phyloP scores from a whole-genome alignment of 345 rosid genomes.

The Gossypium anomalum region DNA sequence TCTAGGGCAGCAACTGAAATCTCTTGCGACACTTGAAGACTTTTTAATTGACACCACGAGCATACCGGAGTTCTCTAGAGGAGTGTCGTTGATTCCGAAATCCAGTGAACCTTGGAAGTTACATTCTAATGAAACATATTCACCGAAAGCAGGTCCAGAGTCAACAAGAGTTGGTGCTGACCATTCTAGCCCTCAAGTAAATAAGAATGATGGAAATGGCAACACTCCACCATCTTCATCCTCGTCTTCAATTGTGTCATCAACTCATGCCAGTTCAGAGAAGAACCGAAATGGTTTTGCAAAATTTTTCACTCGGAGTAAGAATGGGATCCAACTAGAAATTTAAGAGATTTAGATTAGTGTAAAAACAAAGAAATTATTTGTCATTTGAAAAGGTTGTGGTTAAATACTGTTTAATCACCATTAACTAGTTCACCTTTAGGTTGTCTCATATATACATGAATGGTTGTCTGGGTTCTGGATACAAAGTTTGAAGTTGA shows the following conservation, averaged over 20 bases:
- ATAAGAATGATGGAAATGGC: slow-evolving; percentile 31
- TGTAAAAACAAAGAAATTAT: slow-evolving; percentile 1
- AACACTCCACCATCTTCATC: slow-evolving; percentile 34
- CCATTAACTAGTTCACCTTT: background rate
- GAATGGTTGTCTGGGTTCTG: background rate
- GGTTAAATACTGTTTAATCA: slow-evolving; percentile 39
- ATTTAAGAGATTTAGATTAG: slow-evolving; percentile 35
- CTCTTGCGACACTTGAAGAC: slow-evolving; percentile 92
- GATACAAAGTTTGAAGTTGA: no score
- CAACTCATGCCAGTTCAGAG: slow-evolving; percentile 50
- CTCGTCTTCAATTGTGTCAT: slow-evolving; percentile 36
- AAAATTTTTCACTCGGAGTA: slow-evolving; percentile 71
- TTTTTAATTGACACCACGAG: slow-evolving; percentile 72
- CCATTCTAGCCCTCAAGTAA: slow-evolving; percentile 21
- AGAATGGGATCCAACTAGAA: slow-evolving; percentile 79
- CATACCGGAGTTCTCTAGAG: slow-evolving; percentile 40
- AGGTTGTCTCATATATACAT: slow-evolving; percentile 12
- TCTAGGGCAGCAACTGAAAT: slow-evolving; percentile 72
- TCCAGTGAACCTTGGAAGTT: slow-evolving; percentile 48
- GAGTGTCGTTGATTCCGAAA: slow-evolving; percentile 25
- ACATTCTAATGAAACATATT: slow-evolving; percentile 42
- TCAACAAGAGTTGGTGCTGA: slow-evolving; percentile 27
- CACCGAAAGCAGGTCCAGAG: slow-evolving; percentile 35
- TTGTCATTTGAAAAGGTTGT: slow-evolving; percentile 5
- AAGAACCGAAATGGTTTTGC: slow-evolving; percentile 89